These are phyloP conservation scores for Dipodascopsis tothii DNA, from an alignment of 805 yeast species.

Conservation along the genomic window DNA sequence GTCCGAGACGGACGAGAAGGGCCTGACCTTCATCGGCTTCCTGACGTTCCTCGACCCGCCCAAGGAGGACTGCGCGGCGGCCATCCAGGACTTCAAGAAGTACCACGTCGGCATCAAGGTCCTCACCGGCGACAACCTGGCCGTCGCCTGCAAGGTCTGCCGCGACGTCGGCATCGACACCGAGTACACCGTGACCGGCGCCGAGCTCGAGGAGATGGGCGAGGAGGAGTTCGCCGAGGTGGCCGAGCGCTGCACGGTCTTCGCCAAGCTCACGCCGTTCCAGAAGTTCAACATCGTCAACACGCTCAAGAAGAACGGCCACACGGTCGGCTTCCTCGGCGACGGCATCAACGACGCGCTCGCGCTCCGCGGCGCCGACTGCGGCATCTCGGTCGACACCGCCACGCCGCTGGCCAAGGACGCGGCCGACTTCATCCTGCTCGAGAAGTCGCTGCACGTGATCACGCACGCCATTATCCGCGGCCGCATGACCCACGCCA, in stretches of 20 bases:
- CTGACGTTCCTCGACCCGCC: slow-evolving; percentile 23
- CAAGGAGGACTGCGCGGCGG: slow-evolving; percentile 22
- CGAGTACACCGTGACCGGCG: slow-evolving; percentile 21
- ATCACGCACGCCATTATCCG: slow-evolving; percentile 46
- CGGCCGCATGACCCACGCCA: slow-evolving; percentile 39
- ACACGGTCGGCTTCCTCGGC: slow-evolving; percentile 48
- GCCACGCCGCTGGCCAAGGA: slow-evolving; percentile 51
- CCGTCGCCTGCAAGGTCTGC: slow-evolving; percentile 24
- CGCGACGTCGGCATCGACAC: slow-evolving; percentile 21
- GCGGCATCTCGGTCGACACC: slow-evolving; percentile 49
- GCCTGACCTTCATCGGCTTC: slow-evolving; percentile 19
- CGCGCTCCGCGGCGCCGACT: slow-evolving; percentile 46
- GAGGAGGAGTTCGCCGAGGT: slow-evolving; percentile 83
- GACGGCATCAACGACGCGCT: slow-evolving; percentile 53
- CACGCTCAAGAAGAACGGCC: slow-evolving; percentile 35
- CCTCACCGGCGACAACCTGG: slow-evolving; percentile 22
- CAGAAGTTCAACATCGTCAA: slow-evolving; percentile 47
- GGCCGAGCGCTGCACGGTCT: slow-evolving; percentile 22
- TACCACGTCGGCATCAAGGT: slow-evolving; percentile 23
- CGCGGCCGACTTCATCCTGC: slow-evolving; percentile 45
- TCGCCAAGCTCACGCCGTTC: slow-evolving; percentile 37
- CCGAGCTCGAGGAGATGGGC: slow-evolving; percentile 41
- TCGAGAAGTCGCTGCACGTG: slow-evolving; percentile 44
- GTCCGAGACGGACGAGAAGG: slow-evolving; percentile 19
- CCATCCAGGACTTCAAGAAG: slow-evolving; percentile 20